Base-by-base conservation (phyloP, 148 eudicot genomes). In the Fagopyrum homotropicum region DNA sequence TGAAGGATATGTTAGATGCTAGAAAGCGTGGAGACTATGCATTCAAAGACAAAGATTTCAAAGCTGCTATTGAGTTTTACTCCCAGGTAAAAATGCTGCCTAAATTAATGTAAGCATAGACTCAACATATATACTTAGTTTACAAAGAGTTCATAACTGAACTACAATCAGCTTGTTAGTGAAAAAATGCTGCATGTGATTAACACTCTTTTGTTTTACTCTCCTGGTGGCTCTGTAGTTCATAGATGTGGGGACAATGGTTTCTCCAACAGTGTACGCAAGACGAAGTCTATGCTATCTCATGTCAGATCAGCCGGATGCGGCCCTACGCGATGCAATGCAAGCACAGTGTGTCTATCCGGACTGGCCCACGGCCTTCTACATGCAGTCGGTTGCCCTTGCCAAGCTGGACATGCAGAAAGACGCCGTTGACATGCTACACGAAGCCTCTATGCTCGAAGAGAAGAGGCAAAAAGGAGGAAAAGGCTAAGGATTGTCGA, bases 291-390 rank as follows among this genome's bases (percentile, higher is more conserved):
- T 76, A 14, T 76, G 73, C 73, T 69, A 68, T 69, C 49, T 76
- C 47, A 35, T 76, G 73, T 68, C 57, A 8, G 73, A 76, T 54
- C 78, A 76, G 70, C 72, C 78, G 1, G 73, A 76, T 30, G 78
- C 78, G 8, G 78, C 78, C 78, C 56, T 76, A 17, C 73, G 78
- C 4, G 78, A 76, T 15, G 78, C 78, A 50, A 76, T 76, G 78
- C 78, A 76, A 52, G 78, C 78, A 17, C 78, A 76, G 49, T 76
- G 78, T 14, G 78, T 76, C 6, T 50, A 69, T 45, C 78, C 78
- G 15, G 78, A 76, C 47, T 76, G 78, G 78, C 73, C 73, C 35
- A 76, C 61, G 14, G 73, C 78, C 17, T 76, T 64, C 73, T 76
- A 76, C 63, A 68, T 76, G 73, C 78, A 76, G 78, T 76, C 78